These are phyloP conservation scores for Boletus patriciae DNA, from an alignment of 768 basidiomycete species.

Conservation along the genomic window DNA sequence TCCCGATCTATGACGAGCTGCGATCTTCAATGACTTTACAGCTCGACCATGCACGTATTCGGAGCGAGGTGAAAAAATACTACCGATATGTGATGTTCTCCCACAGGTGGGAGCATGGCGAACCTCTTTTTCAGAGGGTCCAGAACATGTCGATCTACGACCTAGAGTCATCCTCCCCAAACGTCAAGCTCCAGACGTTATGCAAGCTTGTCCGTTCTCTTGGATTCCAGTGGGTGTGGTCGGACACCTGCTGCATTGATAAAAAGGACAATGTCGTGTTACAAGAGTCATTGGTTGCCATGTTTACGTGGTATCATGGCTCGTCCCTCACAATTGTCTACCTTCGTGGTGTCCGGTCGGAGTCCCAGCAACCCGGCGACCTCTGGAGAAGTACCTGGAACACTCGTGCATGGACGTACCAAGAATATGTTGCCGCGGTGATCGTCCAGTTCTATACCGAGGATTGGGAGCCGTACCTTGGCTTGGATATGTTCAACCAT, in stretches of 20 bases:
- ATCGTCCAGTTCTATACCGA: conserved; percentile 8
- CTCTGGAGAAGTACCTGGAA: conserved; percentile 6
- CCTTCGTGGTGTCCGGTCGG: not conserved
- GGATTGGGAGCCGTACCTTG: conserved; percentile 12
- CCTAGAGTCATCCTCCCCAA: not conserved
- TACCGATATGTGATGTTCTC: conserved; percentile 10
- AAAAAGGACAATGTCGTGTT: not conserved
- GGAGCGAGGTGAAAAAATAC: not conserved
- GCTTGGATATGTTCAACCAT: not conserved
- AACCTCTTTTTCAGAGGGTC: not conserved
- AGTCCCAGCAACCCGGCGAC: not conserved
- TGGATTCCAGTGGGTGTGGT: conserved; percentile 8
- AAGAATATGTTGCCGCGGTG: conserved; percentile 9
- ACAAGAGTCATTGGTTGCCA: conserved; percentile 10
- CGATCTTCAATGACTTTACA: not conserved
- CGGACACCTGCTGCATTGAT: conserved; percentile 9
- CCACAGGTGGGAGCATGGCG: not conserved
- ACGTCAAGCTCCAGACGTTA: not conserved
- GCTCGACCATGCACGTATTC: not conserved
- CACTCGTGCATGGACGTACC: conserved; percentile 11
- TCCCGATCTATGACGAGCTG: conserved; percentile 2
- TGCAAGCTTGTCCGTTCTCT: not conserved
- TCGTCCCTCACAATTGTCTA: conserved; percentile 6
- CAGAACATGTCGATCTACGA: not conserved
- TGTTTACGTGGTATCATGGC: conserved; percentile 13